A percentile compares a stretch with the other conserved stretches of the same genome.
Conservation (phyloP, 202 grass and related monocot genomes). For the Bolboschoenoplectus hybrid region DNA sequence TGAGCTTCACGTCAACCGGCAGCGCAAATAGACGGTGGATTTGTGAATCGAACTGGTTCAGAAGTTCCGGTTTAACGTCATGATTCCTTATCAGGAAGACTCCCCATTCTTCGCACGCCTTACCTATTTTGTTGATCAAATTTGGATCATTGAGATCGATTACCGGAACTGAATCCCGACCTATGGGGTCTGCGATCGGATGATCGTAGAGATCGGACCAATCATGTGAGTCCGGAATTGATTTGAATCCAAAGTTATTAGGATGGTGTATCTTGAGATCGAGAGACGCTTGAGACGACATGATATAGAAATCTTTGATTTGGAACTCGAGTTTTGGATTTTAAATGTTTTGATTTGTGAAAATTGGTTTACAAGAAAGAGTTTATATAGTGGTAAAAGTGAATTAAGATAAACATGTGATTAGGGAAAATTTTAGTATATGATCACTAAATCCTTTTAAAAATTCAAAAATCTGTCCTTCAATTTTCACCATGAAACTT, state of each 20-base stretch:
- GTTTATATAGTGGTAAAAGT: neutral
- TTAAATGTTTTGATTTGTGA: neutral
- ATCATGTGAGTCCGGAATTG: slow-evolving; percentile 74
- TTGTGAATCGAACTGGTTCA: slow-evolving; percentile 53
- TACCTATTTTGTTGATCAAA: slow-evolving; percentile 27
- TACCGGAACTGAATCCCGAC: slow-evolving; percentile 59
- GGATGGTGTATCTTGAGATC: slow-evolving; percentile 30
- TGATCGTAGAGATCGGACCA: slow-evolving; percentile 67
- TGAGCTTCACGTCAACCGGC: slow-evolving; percentile 62
- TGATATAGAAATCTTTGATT: neutral
- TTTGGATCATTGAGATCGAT: slow-evolving; percentile 54
- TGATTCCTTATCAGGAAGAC: slow-evolving; percentile 69
- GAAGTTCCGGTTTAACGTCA: slow-evolving; percentile 51
- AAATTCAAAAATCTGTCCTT: neutral
- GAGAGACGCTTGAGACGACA: neutral
- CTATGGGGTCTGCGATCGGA: slow-evolving; percentile 46
- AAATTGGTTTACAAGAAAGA: neutral
- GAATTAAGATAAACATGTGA: neutral
- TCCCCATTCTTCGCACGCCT: slow-evolving; percentile 77
- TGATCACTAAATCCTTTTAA: neutral
- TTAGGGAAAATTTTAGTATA: neutral
- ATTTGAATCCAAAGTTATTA: slow-evolving; percentile 58
- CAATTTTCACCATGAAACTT: neutral
- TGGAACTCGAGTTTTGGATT: neutral
- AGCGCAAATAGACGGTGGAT: slow-evolving; percentile 68